phyloP scores from a whole-genome alignment of 2,329 filamentous ascomycete species.

The Nigrospora sphaerica region DNA sequence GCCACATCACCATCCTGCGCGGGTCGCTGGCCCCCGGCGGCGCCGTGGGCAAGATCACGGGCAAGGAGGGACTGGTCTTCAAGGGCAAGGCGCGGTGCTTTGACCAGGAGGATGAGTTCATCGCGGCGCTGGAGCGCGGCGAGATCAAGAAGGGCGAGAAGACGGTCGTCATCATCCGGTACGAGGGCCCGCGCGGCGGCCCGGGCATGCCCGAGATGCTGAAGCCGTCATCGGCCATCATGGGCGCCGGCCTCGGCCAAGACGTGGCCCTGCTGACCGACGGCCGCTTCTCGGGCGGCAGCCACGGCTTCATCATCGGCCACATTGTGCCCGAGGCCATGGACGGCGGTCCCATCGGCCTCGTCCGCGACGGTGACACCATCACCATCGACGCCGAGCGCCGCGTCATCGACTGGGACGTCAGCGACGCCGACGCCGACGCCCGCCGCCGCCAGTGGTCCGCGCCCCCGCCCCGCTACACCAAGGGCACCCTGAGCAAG shows the following conservation, averaged over 20 bases:
- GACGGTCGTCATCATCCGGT: constrained; percentile 83
- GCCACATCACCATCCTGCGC: constrained; percentile 82
- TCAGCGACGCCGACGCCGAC: constrained; percentile 58
- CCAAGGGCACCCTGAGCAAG: constrained; percentile 62
- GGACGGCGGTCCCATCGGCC: constrained; percentile 75
- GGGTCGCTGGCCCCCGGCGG: constrained; percentile 81
- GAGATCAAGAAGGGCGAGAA: constrained; percentile 81
- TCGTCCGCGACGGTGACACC: constrained; percentile 73
- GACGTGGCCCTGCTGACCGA: constrained; percentile 71
- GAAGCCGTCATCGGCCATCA: constrained; percentile 86
- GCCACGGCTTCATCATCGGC: constrained; percentile 80
- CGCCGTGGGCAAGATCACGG: constrained; percentile 88
- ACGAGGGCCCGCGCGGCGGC: constrained; percentile 88
- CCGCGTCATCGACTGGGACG: constrained; percentile 58
- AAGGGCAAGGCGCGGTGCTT: constrained; percentile 76
- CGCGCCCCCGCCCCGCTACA: constrained; percentile 49
- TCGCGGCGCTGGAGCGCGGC: constrained; percentile 67
- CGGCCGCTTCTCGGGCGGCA: constrained; percentile 71
- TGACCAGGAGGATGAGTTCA: constrained; percentile 75
- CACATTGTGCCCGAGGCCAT: constrained; percentile 85
- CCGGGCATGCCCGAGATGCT: constrained; percentile 95
- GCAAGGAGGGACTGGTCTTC: constrained; percentile 84
- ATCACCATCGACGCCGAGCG: constrained; percentile 79
- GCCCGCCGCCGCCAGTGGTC: constrained; percentile 54
- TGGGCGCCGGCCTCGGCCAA: constrained; percentile 78